Evolutionary conservation across 2,329 filamentous ascomycete genomes (phyloP).

Genomic region (Whalleya microplaca): DNA sequence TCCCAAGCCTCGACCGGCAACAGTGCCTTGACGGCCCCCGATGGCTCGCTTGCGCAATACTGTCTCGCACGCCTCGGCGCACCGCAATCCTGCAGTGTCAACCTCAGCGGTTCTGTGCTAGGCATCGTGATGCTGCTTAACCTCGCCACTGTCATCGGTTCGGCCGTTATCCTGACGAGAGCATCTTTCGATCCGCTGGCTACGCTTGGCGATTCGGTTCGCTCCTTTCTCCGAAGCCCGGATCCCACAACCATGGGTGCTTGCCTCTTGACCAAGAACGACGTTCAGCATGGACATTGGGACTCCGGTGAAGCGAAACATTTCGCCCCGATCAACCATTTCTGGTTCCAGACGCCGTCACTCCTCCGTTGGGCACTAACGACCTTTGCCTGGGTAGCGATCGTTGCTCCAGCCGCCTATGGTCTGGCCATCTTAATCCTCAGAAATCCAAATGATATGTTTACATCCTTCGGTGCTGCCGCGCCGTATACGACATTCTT

Average conservation of each 20-base stretch:
- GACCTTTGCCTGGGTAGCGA: slow-evolving; percentile 43
- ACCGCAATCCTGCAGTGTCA: slow-evolving; percentile 43
- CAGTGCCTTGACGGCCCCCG: slow-evolving; percentile 23
- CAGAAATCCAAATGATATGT: slow-evolving; percentile 18
- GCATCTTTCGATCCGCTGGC: slow-evolving; percentile 36
- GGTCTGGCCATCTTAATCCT: slow-evolving; percentile 42
- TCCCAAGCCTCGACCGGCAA: slow-evolving; percentile 20
- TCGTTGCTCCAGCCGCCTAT: slow-evolving; percentile 43
- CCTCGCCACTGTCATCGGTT: slow-evolving; percentile 32
- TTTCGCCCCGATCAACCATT: slow-evolving; percentile 45
- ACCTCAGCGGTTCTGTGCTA: slow-evolving; percentile 48
- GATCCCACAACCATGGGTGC: slow-evolving; percentile 40
- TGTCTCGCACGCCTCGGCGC: slow-evolving; percentile 38
- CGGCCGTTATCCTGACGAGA: slow-evolving; percentile 30
- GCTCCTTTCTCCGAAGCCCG: slow-evolving; percentile 36
- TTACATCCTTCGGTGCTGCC: slow-evolving; percentile 45
- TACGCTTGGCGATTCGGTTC: slow-evolving; percentile 38
- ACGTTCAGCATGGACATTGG: slow-evolving; percentile 50
- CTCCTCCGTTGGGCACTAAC: slow-evolving; percentile 47
- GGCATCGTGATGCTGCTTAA: slow-evolving; percentile 41
- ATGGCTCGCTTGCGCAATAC: slow-evolving; percentile 34
- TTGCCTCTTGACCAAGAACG: slow-evolving; percentile 52
- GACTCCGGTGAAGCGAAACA: slow-evolving; percentile 46
- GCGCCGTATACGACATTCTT: slow-evolving; percentile 41
- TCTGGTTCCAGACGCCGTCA: slow-evolving; percentile 51